Conservation (phyloP, 257 asterid species). For the Solanum virginianum region DNA sequence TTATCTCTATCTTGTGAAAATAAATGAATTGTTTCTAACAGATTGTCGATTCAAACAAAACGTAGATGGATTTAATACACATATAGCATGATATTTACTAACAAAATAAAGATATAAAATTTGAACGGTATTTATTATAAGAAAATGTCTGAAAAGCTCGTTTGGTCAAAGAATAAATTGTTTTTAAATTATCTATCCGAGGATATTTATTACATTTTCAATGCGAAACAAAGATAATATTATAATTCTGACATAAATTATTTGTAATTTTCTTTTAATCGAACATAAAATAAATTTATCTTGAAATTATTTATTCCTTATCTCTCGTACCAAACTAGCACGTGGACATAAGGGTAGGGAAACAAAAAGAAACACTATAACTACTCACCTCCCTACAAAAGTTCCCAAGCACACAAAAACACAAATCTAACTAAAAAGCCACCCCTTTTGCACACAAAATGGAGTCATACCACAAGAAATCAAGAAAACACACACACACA, state of each 20-base stretch:
- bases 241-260: too few species aligned
- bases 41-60: background rate
- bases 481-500: background rate
- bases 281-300: background rate
- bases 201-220: too few species aligned
- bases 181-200: too few species aligned
- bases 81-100: background rate
- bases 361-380: background rate
- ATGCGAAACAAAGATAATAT: too few species aligned
- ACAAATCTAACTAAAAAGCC: background rate
- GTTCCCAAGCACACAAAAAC: background rate
- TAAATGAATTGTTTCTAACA: too few species aligned
- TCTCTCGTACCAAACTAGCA: background rate
- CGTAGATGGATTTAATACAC: background rate
- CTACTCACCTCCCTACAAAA: background rate
- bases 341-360: background rate
- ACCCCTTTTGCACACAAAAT: background rate
- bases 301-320: background rate
- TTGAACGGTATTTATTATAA: background rate
- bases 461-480: background rate
- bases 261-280: background rate
- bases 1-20: too few species aligned
- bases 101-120: background rate
- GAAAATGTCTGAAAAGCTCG: background rate
- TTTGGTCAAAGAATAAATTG: background rate